phyloP scores from a whole-genome alignment of 2,329 filamentous ascomycete genomes.

The Colletotrichum ledebouriae region DNA sequence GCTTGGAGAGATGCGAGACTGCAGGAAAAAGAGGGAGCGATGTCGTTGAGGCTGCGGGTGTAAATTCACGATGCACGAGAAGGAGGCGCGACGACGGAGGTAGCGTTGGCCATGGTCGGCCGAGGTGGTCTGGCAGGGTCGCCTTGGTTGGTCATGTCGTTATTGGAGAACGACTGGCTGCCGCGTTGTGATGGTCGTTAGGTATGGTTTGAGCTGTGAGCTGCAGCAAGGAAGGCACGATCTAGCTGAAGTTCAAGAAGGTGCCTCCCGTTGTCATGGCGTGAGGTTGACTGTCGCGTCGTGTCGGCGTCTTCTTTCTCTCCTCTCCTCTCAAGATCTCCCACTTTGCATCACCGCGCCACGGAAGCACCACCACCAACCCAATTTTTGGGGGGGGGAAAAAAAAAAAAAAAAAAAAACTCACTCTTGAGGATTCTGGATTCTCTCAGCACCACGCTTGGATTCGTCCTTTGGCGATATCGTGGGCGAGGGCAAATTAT shows the following conservation, averaged over 20 bases:
- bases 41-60: constrained; percentile 12
- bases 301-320: background rate
- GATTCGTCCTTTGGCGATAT: constrained; percentile 20
- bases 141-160: background rate
- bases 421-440: constrained; percentile 11
- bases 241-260: background rate
- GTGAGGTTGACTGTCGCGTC: background rate
- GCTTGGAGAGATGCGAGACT: constrained; percentile 3
- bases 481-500: constrained; percentile 9
- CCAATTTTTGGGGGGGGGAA: too few relatives aligned
- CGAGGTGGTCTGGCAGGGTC: constrained; percentile 1
- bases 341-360: too few relatives aligned
- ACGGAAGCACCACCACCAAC: too few relatives aligned
- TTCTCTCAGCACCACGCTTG: constrained; percentile 4
- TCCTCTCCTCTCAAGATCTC: background rate
- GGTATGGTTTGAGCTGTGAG: background rate
- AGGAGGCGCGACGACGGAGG: constrained; percentile 31
- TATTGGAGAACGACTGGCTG: background rate
- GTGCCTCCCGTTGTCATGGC: background rate
- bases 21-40: constrained; percentile 3
- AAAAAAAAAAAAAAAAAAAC: constrained; percentile 1
- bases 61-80: constrained; percentile 18
- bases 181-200: background rate
- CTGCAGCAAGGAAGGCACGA: background rate
- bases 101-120: constrained; percentile 7